Evolutionary conservation across 805 yeast species (phyloP).

Genomic region (Candida andamanensis): DNA sequence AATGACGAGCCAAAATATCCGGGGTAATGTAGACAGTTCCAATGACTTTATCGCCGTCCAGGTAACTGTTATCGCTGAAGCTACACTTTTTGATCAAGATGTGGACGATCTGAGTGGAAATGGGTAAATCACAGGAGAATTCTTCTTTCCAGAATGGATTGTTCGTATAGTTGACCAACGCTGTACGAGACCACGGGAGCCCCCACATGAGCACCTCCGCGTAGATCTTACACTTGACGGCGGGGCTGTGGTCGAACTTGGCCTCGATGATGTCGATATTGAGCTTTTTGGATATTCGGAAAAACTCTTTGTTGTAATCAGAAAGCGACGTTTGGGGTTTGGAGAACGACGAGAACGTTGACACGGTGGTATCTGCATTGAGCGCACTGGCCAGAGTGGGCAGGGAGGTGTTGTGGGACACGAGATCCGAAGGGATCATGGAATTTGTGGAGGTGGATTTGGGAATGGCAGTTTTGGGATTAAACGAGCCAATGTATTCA

Average conservation of each 20-base stretch:
- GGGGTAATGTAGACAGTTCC: constrained; percentile 56
- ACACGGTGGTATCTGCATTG: constrained; percentile 6
- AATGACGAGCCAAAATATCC: constrained; percentile 38
- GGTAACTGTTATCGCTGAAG: constrained; percentile 5
- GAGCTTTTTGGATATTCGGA: constrained; percentile 52
- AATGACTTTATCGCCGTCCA: constrained; percentile 33
- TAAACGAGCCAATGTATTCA: constrained; percentile 43
- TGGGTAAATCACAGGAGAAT: constrained; percentile 57
- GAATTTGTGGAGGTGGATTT: constrained; percentile 5
- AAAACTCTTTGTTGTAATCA: constrained; percentile 24
- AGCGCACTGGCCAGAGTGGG: constrained; percentile 3
- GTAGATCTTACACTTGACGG: constrained; percentile 37
- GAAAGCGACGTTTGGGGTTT: background rate
- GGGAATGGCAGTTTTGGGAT: constrained; percentile 7
- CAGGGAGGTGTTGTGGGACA: background rate
- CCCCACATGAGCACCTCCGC: constrained; percentile 73
- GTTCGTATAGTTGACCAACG: constrained; percentile 43
- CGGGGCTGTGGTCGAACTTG: constrained; percentile 35
- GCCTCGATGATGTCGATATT: constrained; percentile 64
- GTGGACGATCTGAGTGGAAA: constrained; percentile 48
- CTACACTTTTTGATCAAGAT: constrained; percentile 40
- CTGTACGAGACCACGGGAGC: constrained; percentile 73
- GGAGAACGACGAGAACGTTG: background rate
- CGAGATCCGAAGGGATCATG: background rate
- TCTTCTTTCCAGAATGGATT: constrained; percentile 84